phyloP scores from a whole-genome alignment of 495 filamentous ascomycete species.

The Pyronema omphalodes region DNA sequence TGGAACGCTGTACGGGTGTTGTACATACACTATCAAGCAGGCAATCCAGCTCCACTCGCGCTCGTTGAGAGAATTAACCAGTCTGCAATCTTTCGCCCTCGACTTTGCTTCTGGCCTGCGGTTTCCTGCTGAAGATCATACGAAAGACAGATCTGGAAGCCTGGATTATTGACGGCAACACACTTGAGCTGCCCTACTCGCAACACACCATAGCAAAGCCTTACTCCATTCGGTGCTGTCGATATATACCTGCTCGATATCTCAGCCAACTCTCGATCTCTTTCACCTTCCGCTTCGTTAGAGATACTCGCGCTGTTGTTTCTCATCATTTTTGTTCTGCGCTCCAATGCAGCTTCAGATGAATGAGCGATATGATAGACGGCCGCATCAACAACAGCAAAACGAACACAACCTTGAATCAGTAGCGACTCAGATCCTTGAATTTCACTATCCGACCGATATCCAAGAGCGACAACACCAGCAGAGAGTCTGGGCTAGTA shows the following conservation, averaged over 20 bases:
- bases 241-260: slow-evolving; percentile 2
- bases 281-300: neutral
- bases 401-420: neutral
- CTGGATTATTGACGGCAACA: neutral
- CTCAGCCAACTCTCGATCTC: neutral
- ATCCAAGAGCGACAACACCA: slow-evolving; percentile 3
- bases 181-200: neutral
- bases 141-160: neutral
- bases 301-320: neutral
- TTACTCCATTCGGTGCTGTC: slow-evolving; percentile 1
- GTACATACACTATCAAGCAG: neutral
- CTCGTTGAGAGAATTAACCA: neutral
- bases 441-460: neutral
- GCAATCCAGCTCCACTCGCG: neutral
- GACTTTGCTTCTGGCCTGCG: neutral
- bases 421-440: neutral
- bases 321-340: slow-evolving; percentile 1
- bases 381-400: neutral
- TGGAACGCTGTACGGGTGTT: slow-evolving; percentile 3
- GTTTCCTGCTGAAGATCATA: neutral
- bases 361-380: slow-evolving; percentile 1
- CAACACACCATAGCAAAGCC: neutral
- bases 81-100: neutral
- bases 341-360: slow-evolving; percentile 3
- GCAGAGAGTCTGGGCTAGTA: neutral